These are phyloP conservation scores for Blastobotrys americana DNA, from an alignment of 805 yeast genomes.

Conservation along the genomic window DNA sequence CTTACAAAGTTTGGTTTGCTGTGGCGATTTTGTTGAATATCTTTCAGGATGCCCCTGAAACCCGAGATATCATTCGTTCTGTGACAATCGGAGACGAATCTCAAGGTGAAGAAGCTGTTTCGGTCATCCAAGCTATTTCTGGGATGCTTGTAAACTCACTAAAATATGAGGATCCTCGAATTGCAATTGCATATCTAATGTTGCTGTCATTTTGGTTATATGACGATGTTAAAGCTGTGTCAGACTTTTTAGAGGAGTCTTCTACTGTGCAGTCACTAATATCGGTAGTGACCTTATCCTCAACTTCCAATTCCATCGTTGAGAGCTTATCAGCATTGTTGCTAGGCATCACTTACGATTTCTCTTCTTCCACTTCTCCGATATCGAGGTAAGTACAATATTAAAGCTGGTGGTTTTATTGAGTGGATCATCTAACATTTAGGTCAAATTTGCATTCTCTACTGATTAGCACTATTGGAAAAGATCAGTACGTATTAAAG, in stretches of 20 bases:
- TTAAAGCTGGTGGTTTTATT: background rate
- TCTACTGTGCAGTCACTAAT: conserved; percentile 61
- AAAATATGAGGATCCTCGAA: conserved; percentile 58
- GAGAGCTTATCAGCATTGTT: conserved; percentile 69
- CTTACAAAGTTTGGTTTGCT: conserved; percentile 84
- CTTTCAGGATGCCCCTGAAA: conserved; percentile 41
- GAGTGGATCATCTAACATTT: conserved; percentile 40
- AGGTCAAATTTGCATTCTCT: conserved; percentile 54
- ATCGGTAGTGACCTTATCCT: conserved; percentile 50
- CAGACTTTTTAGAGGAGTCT: conserved; percentile 64
- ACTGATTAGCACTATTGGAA: conserved; percentile 66
- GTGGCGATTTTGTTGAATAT: conserved; percentile 55
- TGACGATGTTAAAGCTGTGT: conserved; percentile 68
- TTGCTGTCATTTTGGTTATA: conserved; percentile 68
- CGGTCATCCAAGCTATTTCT: conserved; percentile 66
- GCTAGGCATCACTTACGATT: conserved; percentile 75
- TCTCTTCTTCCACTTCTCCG: conserved; percentile 52
- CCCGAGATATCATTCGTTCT: conserved; percentile 33
- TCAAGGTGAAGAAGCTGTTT: conserved; percentile 58
- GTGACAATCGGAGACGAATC: conserved; percentile 48
- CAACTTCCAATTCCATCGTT: conserved; percentile 44
- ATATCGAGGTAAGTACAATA: conserved; percentile 26
- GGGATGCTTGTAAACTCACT: conserved; percentile 65
- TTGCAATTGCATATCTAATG: conserved; percentile 70
- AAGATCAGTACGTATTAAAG: conserved; percentile 67